These are phyloP conservation scores for Flaveria robusta DNA, from an alignment of 129 eudicot genomes.

Conservation along the genomic window DNA sequence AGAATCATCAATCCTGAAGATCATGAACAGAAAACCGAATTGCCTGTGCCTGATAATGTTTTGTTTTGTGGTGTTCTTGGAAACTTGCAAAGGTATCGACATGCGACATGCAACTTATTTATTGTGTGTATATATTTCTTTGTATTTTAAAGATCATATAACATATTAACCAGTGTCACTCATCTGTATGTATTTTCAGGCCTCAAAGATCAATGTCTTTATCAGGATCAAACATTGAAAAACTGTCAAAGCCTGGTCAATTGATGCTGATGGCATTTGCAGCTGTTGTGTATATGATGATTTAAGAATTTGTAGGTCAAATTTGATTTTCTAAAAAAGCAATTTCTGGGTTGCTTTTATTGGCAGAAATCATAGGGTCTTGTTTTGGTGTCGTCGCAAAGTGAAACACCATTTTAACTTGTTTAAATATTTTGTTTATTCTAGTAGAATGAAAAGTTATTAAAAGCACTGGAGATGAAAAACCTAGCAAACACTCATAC, in stretches of 20 bases:
- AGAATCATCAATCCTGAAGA: conserved; percentile 75
- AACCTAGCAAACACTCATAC: too few species aligned
- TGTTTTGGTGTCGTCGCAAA: not conserved
- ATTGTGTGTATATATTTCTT: not conserved
- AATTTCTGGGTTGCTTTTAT: not conserved
- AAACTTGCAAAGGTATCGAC: conserved; percentile 58
- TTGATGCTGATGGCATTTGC: conserved; percentile 34
- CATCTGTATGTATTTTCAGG: conserved; percentile 39
- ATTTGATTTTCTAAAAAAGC: not conserved
- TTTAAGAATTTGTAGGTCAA: conserved; percentile 18
- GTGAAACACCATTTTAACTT: not conserved
- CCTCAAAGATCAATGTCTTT: conserved; percentile 41
- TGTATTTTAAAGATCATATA: not conserved
- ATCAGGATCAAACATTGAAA: conserved; percentile 29
- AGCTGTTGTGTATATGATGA: conserved; percentile 33
- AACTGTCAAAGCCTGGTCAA: conserved; percentile 14
- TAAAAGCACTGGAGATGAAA: too few species aligned
- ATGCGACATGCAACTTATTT: not conserved
- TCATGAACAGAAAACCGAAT: conserved; percentile 63
- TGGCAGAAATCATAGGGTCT: not conserved
- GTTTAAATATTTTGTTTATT: not conserved
- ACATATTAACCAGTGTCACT: not conserved
- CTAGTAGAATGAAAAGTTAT: too few species aligned
- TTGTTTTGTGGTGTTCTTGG: conserved; percentile 80
- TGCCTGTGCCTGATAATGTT: conserved; percentile 72